Conservation (phyloP, 495 filamentous ascomycete genomes). For the Penicillium atrosanguineum region DNA sequence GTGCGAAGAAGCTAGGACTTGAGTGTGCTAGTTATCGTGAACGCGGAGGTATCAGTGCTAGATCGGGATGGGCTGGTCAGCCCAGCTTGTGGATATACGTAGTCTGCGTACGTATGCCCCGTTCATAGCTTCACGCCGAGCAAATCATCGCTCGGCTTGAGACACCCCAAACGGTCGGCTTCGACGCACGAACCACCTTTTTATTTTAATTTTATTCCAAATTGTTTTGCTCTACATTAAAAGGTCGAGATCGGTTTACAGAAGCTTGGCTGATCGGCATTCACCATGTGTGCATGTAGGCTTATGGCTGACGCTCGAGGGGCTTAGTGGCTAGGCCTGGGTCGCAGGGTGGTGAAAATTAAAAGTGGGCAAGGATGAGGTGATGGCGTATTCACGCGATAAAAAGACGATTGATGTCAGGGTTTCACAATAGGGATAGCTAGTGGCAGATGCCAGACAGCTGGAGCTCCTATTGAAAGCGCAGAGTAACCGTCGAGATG, state of each 20-base stretch:
- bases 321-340: not conserved
- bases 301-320: not conserved
- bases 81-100: conserved; percentile 23
- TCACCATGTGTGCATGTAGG: conserved; percentile 1
- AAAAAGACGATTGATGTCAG: not conserved
- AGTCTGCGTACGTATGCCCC: conserved; percentile 29
- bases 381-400: not conserved
- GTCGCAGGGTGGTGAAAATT: not conserved
- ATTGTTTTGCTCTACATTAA: not conserved
- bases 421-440: not conserved
- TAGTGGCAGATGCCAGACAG: not conserved
- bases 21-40: conserved; percentile 8
- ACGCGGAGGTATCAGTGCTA: conserved; percentile 11
- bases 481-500: not conserved
- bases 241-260: conserved; percentile 15
- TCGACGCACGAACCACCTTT: conserved; percentile 5
- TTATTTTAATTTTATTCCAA: not conserved
- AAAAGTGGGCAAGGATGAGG: too few species aligned
- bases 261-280: conserved; percentile 25
- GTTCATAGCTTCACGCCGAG: conserved; percentile 4
- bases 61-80: conserved; percentile 16
- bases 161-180: conserved; percentile 9
- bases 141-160: conserved; percentile 25
- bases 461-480: not conserved
- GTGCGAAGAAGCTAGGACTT: conserved; percentile 1